phyloP scores from a whole-genome alignment of 2,329 filamentous ascomycete species.

The Beauveria medogensis region DNA sequence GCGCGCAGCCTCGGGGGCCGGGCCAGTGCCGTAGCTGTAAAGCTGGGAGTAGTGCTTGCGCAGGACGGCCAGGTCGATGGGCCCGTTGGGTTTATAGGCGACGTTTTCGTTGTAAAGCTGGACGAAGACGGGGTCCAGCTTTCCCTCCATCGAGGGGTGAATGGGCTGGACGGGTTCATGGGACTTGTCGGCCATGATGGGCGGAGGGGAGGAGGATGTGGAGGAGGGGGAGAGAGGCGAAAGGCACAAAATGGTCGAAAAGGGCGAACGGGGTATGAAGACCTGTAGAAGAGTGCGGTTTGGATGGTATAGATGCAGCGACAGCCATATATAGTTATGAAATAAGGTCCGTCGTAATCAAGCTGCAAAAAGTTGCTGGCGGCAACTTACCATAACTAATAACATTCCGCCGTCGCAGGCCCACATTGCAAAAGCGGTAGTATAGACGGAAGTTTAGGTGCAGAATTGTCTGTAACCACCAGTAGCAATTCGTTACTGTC shows the following conservation, averaged over 20 bases:
- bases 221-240: not conserved
- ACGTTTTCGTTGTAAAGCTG: slow-evolving; percentile 39
- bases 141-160: slow-evolving; percentile 36
- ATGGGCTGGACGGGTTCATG: slow-evolving; percentile 41
- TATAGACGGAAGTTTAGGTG: no score
- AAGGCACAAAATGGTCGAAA: not conserved
- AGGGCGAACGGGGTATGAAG: not conserved
- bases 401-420: no score
- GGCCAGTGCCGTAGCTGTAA: slow-evolving; percentile 36
- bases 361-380: no score
- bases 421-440: no score
- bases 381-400: no score
- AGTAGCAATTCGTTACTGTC: no score
- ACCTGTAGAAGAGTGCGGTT: no score
- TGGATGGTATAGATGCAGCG: no score
- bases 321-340: no score
- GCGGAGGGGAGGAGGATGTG: not conserved
- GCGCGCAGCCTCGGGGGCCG: slow-evolving; percentile 31
- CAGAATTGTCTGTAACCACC: no score
- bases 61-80: slow-evolving; percentile 31
- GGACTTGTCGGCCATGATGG: slow-evolving; percentile 12
- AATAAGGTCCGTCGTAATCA: no score
- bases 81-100: slow-evolving; percentile 30
- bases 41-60: slow-evolving; percentile 34
- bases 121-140: slow-evolving; percentile 38